Evolutionary conservation across 768 basidiomycete species (phyloP).

Genomic region (Kwoniella sp.): DNA sequence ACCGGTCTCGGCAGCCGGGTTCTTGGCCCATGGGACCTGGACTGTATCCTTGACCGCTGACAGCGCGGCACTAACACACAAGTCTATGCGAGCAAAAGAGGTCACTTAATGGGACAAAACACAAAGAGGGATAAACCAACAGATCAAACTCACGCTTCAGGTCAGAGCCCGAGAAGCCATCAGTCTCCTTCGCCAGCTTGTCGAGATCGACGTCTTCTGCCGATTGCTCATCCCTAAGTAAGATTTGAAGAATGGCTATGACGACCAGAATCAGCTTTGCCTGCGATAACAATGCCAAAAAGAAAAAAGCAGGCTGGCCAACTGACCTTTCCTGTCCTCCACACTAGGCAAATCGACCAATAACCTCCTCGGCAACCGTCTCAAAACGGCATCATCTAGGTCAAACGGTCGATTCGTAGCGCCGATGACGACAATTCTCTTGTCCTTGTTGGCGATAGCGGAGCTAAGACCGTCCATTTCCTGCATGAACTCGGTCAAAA

Average conservation of each 20-base stretch:
- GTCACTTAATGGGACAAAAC: no score
- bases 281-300: no score
- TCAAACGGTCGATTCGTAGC: constrained; percentile 74
- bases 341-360: constrained; percentile 86
- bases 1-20: constrained; percentile 32
- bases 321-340: constrained; percentile 75
- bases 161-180: constrained; percentile 87
- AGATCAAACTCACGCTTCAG: constrained; percentile 72
- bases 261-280: background rate
- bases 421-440: constrained; percentile 85
- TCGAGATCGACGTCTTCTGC: constrained; percentile 46
- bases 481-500: constrained; percentile 60
- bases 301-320: background rate
- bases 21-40: constrained; percentile 70
- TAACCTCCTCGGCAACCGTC: constrained; percentile 81
- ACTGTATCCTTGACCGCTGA: constrained; percentile 86
- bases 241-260: constrained; percentile 81
- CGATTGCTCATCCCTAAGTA: constrained; percentile 77
- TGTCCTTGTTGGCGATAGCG: constrained; percentile 70
- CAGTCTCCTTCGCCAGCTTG: constrained; percentile 45
- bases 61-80: constrained; percentile 89
- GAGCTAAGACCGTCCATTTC: constrained; percentile 85
- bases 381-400: constrained; percentile 75
- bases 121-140: background rate
- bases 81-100: constrained; percentile 62